Evolutionary conservation across 2,329 filamentous ascomycete species (phyloP).

Genomic region (Ophiostoma populinum): DNA sequence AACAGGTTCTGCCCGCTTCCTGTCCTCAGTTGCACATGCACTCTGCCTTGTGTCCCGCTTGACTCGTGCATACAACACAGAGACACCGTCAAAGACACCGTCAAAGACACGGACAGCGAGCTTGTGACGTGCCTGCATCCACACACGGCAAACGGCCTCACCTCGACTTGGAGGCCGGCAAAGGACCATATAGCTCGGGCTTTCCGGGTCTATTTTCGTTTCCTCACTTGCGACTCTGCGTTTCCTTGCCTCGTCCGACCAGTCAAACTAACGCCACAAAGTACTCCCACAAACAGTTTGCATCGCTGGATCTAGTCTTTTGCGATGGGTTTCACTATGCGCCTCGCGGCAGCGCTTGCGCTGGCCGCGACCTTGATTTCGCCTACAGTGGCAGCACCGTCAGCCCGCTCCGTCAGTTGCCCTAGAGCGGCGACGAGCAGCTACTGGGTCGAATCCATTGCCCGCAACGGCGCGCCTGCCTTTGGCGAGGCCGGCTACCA

Average conservation of each 20-base stretch:
- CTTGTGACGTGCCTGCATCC: too few relatives aligned
- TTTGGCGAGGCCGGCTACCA: slow-evolving; percentile 46
- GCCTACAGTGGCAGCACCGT: slow-evolving; percentile 8
- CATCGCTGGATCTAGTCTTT: neutral
- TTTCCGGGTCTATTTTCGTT: neutral
- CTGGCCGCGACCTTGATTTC: slow-evolving; percentile 8
- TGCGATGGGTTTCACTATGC: slow-evolving; percentile 25
- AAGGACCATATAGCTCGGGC: too few relatives aligned
- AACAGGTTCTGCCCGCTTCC: too few relatives aligned
- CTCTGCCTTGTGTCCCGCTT: too few relatives aligned
- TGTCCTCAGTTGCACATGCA: too few relatives aligned
- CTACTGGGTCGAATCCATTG: slow-evolving; percentile 59
- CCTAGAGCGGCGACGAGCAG: slow-evolving; percentile 12
- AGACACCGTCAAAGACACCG: too few relatives aligned
- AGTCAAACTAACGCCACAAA: neutral
- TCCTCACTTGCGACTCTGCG: too few relatives aligned
- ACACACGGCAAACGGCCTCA: too few relatives aligned
- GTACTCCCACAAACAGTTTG: neutral
- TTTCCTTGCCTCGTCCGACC: too few relatives aligned
- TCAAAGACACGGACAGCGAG: too few relatives aligned
- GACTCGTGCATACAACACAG: too few relatives aligned
- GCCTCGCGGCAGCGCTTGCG: slow-evolving; percentile 25
- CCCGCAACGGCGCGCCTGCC: slow-evolving; percentile 50
- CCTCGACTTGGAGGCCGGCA: too few relatives aligned
- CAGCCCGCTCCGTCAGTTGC: neutral